A percentile compares a stretch with the other conserved stretches of the same genome.
Conservation (phyloP, 345 rosid species). For the Zanthoxylum bungeanum region DNA sequence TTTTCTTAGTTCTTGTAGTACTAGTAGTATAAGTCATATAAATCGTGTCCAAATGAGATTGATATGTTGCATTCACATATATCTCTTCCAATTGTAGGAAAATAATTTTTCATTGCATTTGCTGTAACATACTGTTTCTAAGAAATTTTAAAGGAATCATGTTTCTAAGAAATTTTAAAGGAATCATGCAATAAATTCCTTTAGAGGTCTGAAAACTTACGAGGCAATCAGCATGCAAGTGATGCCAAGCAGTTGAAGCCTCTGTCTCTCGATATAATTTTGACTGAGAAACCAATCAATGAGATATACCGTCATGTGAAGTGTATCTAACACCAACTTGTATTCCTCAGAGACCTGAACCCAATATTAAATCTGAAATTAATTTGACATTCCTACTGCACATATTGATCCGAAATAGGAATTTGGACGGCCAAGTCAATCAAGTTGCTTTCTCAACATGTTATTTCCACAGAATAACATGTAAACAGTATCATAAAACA, state of each 20-base stretch:
- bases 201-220: constrained; percentile 48
- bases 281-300: constrained; percentile 77
- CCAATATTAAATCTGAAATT: constrained; percentile 3
- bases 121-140: no score
- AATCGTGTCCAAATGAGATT: no score
- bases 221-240: constrained; percentile 94
- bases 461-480: no score
- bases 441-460: no score
- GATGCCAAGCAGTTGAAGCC: constrained; percentile 91
- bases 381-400: background rate
- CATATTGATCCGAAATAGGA: background rate
- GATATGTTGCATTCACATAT: no score
- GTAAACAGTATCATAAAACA: no score
- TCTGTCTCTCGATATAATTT: constrained; percentile 66
- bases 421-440: background rate
- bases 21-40: no score
- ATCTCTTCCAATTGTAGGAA: no score
- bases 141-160: no score
- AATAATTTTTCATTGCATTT: no score
- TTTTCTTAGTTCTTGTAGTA: no score
- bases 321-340: constrained; percentile 79
- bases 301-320: constrained; percentile 75
- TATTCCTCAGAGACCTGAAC: constrained; percentile 94
- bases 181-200: constrained; percentile 8
- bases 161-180: constrained; percentile 9